A percentile compares a stretch with the other conserved stretches of the same genome.
These are phyloP conservation scores for Echria macrotheca DNA, from an alignment of 495 filamentous ascomycete genomes.

Conservation along the genomic window DNA sequence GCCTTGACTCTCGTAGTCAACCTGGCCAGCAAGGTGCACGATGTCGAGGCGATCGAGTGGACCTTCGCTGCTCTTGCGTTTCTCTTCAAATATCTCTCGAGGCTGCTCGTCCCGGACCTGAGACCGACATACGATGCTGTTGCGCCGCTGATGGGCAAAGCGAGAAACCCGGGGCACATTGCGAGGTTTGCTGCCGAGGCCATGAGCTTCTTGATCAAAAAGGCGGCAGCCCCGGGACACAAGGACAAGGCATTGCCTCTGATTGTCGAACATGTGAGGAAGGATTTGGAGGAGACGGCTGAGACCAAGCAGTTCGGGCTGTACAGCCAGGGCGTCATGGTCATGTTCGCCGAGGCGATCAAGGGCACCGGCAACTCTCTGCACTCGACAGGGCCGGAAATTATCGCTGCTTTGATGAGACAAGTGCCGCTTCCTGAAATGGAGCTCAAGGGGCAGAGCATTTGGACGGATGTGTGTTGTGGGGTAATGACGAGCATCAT, in stretches of 20 bases:
- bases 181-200: conserved; percentile 90
- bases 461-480: conserved; percentile 57
- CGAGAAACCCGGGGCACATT: conserved; percentile 74
- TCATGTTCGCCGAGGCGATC: conserved; percentile 80
- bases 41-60: conserved; percentile 87
- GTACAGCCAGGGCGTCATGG: conserved; percentile 85
- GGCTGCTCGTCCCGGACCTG: conserved; percentile 77
- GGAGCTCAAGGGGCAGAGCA: conserved; percentile 34
- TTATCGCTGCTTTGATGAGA: conserved; percentile 57
- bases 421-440: conserved; percentile 47
- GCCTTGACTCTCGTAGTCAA: conserved; percentile 61
- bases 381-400: conserved; percentile 72
- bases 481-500: conserved; percentile 74
- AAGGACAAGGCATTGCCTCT: conserved; percentile 65
- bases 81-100: conserved; percentile 92
- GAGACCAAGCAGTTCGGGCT: conserved; percentile 47
- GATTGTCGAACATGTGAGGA: conserved; percentile 62
- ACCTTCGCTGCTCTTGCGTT: conserved; percentile 91
- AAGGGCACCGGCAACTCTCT: conserved; percentile 74
- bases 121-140: conserved; percentile 77
- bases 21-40: conserved; percentile 43
- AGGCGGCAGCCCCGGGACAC: conserved; percentile 68
- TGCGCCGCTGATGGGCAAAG: conserved; percentile 78
- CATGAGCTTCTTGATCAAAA: conserved; percentile 86
- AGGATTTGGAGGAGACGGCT: conserved; percentile 54